Evolutionary conservation across 228 moss, liverwort and hornwort species (phyloP), one percentile per base, ranked within the genome.

Genomic region (Sphagnum fallax): DNA sequence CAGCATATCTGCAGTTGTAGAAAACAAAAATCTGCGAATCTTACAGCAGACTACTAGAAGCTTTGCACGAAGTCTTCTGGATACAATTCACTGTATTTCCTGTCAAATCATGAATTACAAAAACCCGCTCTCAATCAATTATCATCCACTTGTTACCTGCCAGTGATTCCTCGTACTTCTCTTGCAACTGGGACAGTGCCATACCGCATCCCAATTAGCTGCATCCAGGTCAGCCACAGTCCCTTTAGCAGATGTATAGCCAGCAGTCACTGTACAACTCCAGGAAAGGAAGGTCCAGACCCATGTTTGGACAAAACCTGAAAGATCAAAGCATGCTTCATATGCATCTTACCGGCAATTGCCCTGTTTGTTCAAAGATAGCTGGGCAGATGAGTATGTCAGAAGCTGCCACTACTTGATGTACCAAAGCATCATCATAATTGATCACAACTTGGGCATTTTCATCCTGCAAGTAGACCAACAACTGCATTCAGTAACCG

Each of bases 131-230:
- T 32, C 32, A 32, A 32, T 32, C 32, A 32, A 32, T 32, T 32
- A 32, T 32, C 32, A 32, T 1, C 32, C 32, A 32, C 32, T 32
- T 32, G 32, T 32, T 69, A 81, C 74, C 87, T 81, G 76, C 81
- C 72, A 11, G 7, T 51, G 52, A 75, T 13, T 51, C 83, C 85
- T 67, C 51, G 74, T 66, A 87, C 67, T 81, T 82, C 82, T 75
- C 89, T 83, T 59, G 83, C 72, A 72, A 87, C 85, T 63, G 85
- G 91, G 64, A 89, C 61, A 48, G 89, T 76, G 69, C 89, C 89
- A 78, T 87, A 83, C 32, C 72, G 71, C 87, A 87, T 87, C 13
- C 81, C 89, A 68, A 89, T 80, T 76, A 85, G 81, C 87, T 92
- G 77, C 72, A 60, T 60, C 62, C 62, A 67, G 72, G 71, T 53